Base-by-base conservation (phyloP, 176 grass and related monocot species). In the Musa acuminata region DNA sequence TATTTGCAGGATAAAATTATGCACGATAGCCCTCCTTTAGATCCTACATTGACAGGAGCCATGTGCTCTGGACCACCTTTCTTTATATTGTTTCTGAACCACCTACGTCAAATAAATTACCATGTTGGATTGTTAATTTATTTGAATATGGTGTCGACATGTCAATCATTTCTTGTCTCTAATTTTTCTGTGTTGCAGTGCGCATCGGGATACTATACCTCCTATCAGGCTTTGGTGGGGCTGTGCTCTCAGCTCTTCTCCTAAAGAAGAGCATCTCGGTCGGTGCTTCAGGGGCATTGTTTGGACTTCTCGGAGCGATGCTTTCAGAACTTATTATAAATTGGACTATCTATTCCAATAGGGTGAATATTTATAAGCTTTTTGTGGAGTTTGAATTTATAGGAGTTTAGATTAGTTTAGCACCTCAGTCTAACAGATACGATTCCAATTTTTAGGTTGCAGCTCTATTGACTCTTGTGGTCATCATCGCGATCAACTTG, bases 241-340 rank as follows among this genome's bases (percentile, higher is more conserved):
- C 89, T 64, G 69, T 98, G n/a, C 75, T 98, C 69, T 89, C 95
- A 19, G 72, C 95, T 51, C 88, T 98, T 25, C 89, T 94, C 76
- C 80, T 94, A 65, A 87, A 75, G 22, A 90, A 85, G 69, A 78
- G 58, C 55, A 78, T 88, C 48, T 91, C 96, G 0, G 84, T 99
- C 43, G 88, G 95, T 82, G 95, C 95, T 27, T 99, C 95, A 75
- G 95, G 91, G 69, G 91, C 96, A 79, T 78, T 99, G 58, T 99
- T 99, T 86, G 96, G 96, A 60, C 78, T 99, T 50, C 86, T 99
- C 52, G 96, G 96, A 57, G 89, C 96, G 52, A 95, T 99, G 96
- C 95, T 99, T 82, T 99, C 96, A 81, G 96, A 99, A 53, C 91
- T 99, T 20, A 72, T 99, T 55, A 99, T 87, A 85, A 99, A 94